These are phyloP conservation scores for Cryptococcus amylolentus DNA, from an alignment of 1,284 basidiomycete genomes.

Conservation along the genomic window DNA sequence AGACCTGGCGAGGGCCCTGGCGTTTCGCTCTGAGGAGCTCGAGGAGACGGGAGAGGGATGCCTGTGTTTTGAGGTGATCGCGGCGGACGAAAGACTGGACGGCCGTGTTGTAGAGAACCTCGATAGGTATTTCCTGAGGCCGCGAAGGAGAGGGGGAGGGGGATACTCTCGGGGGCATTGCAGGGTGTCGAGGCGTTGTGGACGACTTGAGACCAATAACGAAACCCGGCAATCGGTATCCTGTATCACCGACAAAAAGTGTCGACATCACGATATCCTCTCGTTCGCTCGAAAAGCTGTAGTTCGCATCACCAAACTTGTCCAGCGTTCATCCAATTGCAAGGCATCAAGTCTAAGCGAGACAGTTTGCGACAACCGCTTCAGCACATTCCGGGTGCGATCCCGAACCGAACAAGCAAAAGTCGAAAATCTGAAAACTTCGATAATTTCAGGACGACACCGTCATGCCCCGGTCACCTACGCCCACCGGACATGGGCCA, in stretches of 20 bases:
- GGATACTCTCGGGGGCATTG: neutral
- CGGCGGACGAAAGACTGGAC: slow-evolving; percentile 46
- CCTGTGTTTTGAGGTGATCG: slow-evolving; percentile 42
- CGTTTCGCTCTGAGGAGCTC: slow-evolving; percentile 13
- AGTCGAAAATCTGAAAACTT: neutral
- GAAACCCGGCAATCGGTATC: too few species aligned
- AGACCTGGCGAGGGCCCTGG: neutral
- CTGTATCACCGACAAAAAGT: too few species aligned
- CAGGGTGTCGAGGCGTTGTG: too few species aligned
- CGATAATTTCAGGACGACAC: neutral
- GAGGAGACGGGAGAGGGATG: slow-evolving; percentile 29
- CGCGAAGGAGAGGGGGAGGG: slow-evolving; percentile 9
- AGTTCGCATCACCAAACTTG: neutral
- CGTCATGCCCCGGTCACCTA: neutral
- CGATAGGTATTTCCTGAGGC: slow-evolving; percentile 27
- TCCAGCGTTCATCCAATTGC: too few species aligned
- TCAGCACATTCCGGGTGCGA: neutral
- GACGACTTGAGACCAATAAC: too few species aligned
- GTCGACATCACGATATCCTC: too few species aligned
- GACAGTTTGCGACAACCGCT: too few species aligned
- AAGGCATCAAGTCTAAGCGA: too few species aligned
- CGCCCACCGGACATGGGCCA: neutral
- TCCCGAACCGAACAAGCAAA: neutral
- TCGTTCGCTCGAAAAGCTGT: too few species aligned
- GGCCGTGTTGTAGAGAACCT: slow-evolving; percentile 42